phyloP scores from a whole-genome alignment of 257 asterid species.

The Plantago ovata region DNA sequence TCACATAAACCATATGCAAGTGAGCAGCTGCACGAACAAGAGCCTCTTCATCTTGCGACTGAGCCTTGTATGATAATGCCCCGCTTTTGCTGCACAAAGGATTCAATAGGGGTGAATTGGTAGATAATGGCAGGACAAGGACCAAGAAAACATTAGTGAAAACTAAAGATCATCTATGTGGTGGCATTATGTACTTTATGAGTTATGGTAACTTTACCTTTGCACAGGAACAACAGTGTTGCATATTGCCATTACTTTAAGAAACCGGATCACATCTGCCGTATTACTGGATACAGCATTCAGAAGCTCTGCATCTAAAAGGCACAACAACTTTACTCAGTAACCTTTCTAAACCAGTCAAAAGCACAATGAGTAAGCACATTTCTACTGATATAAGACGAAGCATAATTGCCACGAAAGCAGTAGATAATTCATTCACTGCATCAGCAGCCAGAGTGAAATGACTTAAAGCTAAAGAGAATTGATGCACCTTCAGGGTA shows the following conservation, averaged over 20 bases:
- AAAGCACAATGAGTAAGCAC: too few species aligned
- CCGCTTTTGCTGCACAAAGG: slow-evolving; percentile 61
- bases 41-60: slow-evolving; percentile 99
- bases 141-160: slow-evolving; percentile 1
- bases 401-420: too few species aligned
- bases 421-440: too few species aligned
- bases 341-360: not conserved
- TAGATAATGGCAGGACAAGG: slow-evolving; percentile 16
- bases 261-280: slow-evolving; percentile 64
- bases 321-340: slow-evolving; percentile 4
- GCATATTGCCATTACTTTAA: slow-evolving; percentile 90
- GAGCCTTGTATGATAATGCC: slow-evolving; percentile 75
- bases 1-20: slow-evolving; percentile 68
- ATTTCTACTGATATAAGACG: too few species aligned
- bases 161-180: slow-evolving; percentile 9
- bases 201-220: slow-evolving; percentile 45
- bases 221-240: slow-evolving; percentile 89
- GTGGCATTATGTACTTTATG: slow-evolving; percentile 3
- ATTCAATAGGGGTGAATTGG: slow-evolving; percentile 16
- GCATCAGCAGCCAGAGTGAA: too few species aligned
- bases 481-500: too few species aligned
- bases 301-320: slow-evolving; percentile 64
- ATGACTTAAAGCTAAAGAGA: too few species aligned
- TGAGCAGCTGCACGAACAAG: slow-evolving; percentile 93
- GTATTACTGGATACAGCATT: slow-evolving; percentile 69